These are phyloP conservation scores for Fraxinus angustifolia DNA, from an alignment of 305 asterid genomes.

Conservation along the genomic window DNA sequence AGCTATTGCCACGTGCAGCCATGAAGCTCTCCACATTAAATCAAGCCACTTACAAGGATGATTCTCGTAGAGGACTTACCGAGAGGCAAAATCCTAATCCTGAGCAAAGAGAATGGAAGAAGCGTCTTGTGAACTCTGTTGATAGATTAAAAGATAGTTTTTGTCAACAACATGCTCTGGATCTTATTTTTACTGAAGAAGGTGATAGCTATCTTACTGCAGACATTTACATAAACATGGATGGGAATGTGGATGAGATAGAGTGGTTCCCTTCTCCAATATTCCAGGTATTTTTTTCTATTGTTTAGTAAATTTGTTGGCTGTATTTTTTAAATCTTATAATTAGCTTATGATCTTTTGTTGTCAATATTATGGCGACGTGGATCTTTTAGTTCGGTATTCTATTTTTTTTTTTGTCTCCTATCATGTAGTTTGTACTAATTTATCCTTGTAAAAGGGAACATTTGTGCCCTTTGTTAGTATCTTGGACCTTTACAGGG, in stretches of 20 bases:
- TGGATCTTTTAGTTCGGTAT: not conserved
- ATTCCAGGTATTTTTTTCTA: slow-evolving; percentile 70
- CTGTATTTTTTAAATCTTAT: not conserved
- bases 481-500: not conserved
- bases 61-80: slow-evolving; percentile 68
- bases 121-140: slow-evolving; percentile 69
- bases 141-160: slow-evolving; percentile 94
- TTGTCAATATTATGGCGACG: not conserved
- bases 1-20: slow-evolving; percentile 94
- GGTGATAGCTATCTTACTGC: slow-evolving; percentile 90
- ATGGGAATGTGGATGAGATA: slow-evolving; percentile 69
- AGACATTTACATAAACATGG: slow-evolving; percentile 78
- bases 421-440: not conserved
- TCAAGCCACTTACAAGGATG: slow-evolving; percentile 62
- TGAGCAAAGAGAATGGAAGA: slow-evolving; percentile 98
- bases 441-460: not conserved
- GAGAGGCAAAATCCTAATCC: slow-evolving; percentile 94
- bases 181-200: slow-evolving; percentile 93
- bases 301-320: slow-evolving; percentile 19
- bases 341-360: not conserved
- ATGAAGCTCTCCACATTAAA: slow-evolving; percentile 73
- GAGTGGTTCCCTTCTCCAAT: slow-evolving; percentile 94
- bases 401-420: not conserved
- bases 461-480: not conserved
- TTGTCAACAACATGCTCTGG: slow-evolving; percentile 94